A percentile compares a stretch with the other conserved stretches of the same genome.
Evolutionary conservation across 1,284 basidiomycete species (phyloP).

Genomic region (Ganoderma lucidum): DNA sequence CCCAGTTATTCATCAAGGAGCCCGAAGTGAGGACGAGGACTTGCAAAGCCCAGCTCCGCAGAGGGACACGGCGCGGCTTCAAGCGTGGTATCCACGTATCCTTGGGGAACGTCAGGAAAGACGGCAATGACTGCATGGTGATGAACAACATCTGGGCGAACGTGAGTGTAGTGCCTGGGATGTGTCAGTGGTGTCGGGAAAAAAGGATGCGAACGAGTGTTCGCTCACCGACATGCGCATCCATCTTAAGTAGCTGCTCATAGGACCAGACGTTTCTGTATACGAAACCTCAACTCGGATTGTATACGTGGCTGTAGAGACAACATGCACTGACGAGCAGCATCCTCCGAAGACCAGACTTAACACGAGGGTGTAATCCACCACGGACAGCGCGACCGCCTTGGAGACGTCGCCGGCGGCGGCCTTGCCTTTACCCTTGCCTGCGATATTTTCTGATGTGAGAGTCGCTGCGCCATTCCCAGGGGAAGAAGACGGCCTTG

Average conservation of each 20-base stretch:
- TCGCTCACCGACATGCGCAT: constrained; percentile 70
- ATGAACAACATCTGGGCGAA: constrained; percentile 88
- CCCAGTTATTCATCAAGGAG: constrained; percentile 86
- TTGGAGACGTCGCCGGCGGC: constrained; percentile 12
- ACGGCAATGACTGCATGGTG: constrained; percentile 65
- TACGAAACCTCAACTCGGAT: constrained; percentile 8
- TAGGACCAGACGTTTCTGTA: constrained; percentile 74
- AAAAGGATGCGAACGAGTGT: too few species aligned
- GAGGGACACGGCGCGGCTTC: constrained; percentile 76
- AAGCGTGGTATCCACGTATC: constrained; percentile 53
- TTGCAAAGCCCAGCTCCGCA: constrained; percentile 78
- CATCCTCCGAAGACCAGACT: constrained; percentile 82
- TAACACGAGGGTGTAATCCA: constrained; percentile 60
- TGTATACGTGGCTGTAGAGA: constrained; percentile 6
- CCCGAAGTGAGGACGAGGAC: constrained; percentile 78
- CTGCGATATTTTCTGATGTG: neutral
- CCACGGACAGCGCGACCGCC: constrained; percentile 41
- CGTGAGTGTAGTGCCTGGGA: constrained; percentile 80
- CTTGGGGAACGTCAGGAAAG: constrained; percentile 53
- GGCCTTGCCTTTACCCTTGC: neutral
- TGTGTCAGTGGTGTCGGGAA: neutral
- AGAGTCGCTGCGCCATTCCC: neutral
- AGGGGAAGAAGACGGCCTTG: neutral
- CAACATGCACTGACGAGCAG: constrained; percentile 66
- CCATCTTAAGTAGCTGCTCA: constrained; percentile 74